Evolutionary conservation across 75 land plant species (phyloP).

Genomic region (Picea sitchensis): DNA sequence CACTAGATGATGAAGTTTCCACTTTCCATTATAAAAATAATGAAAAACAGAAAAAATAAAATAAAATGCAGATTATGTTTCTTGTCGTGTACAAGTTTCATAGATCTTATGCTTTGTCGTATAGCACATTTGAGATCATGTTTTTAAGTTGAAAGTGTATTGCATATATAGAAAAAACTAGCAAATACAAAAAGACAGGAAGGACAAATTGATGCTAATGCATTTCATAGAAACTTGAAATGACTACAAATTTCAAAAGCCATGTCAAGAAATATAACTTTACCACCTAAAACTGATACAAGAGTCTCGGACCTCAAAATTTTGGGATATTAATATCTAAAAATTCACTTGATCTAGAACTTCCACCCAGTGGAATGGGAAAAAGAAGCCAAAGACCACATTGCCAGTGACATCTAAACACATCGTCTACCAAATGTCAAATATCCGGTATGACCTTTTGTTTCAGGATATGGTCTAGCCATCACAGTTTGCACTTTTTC

Average conservation of each 20-base stretch:
- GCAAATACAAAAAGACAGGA: not conserved
- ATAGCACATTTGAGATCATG: not conserved
- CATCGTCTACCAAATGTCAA: conserved; percentile 82
- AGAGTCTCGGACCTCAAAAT: not conserved
- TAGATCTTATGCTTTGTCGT: not conserved
- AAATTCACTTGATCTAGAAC: not conserved
- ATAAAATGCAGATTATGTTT: not conserved
- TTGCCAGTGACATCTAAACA: not conserved
- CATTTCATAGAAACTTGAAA: not conserved
- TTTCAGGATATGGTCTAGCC: conserved; percentile 53
- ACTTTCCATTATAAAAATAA: no score
- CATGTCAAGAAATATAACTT: not conserved
- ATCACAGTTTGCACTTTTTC: conserved; percentile 13
- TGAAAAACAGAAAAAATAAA: no score
- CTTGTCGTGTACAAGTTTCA: not conserved
- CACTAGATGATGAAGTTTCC: no score
- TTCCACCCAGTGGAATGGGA: not conserved
- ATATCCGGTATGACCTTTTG: conserved; percentile 97
- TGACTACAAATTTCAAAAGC: not conserved
- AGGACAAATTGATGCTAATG: not conserved
- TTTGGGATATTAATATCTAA: not conserved
- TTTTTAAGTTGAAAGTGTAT: not conserved
- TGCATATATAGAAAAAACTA: not conserved
- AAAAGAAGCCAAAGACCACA: not conserved
- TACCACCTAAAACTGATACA: not conserved